A percentile compares a stretch with the other conserved stretches of the same genome.
These are phyloP conservation scores for Globisporangium cystogenes DNA, from an alignment of 352 stramenopile species.

Conservation along the genomic window DNA sequence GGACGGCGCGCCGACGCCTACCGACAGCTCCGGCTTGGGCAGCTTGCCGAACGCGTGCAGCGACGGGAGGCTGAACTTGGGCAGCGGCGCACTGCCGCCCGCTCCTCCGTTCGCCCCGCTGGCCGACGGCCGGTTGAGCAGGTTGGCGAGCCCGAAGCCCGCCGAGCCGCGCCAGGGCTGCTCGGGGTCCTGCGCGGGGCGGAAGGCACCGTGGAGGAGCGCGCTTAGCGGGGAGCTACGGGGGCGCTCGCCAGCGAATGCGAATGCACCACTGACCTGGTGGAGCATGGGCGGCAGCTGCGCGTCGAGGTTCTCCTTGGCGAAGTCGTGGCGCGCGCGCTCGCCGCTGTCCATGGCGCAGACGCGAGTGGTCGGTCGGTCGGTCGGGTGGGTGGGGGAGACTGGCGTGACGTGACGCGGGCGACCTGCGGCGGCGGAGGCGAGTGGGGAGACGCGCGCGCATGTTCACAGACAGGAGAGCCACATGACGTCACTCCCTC, in stretches of 20 bases:
- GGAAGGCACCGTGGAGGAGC: conserved; percentile 9
- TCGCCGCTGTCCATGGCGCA: conserved; percentile 18
- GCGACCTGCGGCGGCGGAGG: too few species aligned
- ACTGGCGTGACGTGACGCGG: background rate
- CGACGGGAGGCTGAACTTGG: conserved; percentile 70
- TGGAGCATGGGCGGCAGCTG: conserved; percentile 7
- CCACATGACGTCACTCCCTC: background rate
- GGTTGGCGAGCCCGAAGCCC: conserved; percentile 74
- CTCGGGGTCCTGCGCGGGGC: conserved; percentile 43
- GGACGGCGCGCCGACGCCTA: conserved; percentile 10
- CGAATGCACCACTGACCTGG: conserved; percentile 10
- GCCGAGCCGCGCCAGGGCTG: conserved; percentile 62
- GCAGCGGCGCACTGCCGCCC: conserved; percentile 20
- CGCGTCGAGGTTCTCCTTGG: conserved; percentile 21
- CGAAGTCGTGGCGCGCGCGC: conserved; percentile 12
- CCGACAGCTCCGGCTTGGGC: conserved; percentile 43
- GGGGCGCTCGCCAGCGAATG: conserved; percentile 2
- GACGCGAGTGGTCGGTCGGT: too few species aligned
- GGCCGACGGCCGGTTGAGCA: conserved; percentile 47
- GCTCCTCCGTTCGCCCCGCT: background rate
- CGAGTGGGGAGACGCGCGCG: too few species aligned
- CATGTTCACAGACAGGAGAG: too few species aligned
- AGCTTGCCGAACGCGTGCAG: conserved; percentile 72
- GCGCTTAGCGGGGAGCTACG: conserved; percentile 17
- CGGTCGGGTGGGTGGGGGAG: too few species aligned